Evolutionary conservation across 805 yeast genomes (phyloP), one percentile per base, ranked within the genome.

Genomic region (Kazachstania psychrophila): DNA sequence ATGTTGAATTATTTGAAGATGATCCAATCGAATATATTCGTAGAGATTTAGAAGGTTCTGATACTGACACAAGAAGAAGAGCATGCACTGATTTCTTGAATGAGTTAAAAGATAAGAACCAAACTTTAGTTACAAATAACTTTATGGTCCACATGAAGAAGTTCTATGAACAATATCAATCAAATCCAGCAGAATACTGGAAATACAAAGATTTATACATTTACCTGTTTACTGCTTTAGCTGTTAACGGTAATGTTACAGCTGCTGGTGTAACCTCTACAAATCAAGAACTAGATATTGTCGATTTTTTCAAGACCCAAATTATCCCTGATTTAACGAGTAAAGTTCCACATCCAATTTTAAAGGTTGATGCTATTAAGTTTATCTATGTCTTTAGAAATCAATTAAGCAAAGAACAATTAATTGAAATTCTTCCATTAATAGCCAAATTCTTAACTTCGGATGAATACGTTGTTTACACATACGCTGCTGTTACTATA

Each of bases 21-120:
- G 98, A 92, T 55, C 98, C 98, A 25, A 80, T 92, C 37, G 94
- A 85, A 51, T 92, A 71, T 55, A 88, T 88, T 15, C 73, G 97
- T 52, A 72, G 95, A 43, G 98, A 92, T 59, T 67, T 94, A 31
- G 98, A 94, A 61, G 97, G 97, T 5, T 79, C 95, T 0, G 97
- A 89, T 56, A 73, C 81, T 11, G 97, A 88, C 53, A 80, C 96
- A 1, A 75, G 99, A 60, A 73, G 96, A 60, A 76, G 94, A 48
- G 77, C 95, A 0, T 78, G 96, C n/a, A 84, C 94, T 2, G 96
- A 86, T 51, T 87, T 92, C 52, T 65, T 92, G 47, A 74, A 94
- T 43, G 95, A 86, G 49, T 69, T 92, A 48, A 85, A 87, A 49
- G 83, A 77, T 33, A 79, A 77, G 37, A 77, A 84, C 54, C 87